Evolutionary conservation across 2,329 filamentous ascomycete genomes (phyloP), one percentile per base, ranked within the genome.

Genomic region (Alternaria sp.): DNA sequence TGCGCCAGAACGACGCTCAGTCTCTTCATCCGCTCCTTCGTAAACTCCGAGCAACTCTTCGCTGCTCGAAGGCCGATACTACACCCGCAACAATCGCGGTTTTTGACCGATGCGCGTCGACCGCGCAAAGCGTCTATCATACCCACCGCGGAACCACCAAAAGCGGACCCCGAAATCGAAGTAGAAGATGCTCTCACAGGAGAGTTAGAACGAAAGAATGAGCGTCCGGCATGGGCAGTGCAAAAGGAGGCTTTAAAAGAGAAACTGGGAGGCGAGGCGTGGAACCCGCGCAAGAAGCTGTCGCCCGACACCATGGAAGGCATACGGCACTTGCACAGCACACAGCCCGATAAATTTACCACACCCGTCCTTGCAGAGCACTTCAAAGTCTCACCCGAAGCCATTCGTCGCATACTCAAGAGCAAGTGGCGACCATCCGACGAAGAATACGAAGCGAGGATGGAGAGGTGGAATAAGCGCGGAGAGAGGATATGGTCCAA

Each of bases 271-370:
- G 86, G 89, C 7, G 88, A 80, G 39, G 81, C 89, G 9, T 99
- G 94, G 94, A 85, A 85, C 28, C 94, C 95, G 30, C 86, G 87
- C 49, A 97, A 96, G 79, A 89, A 89, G 59, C 85, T 99, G 9
- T 98, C 95, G 0, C 95, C 95, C 0, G 94, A 98, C 78, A 93
- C 94, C 1, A 83, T 97, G 32, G 89, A 91, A n/a, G 94, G 93
- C 42, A 96, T 99, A 68, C 89, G 93, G 42, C 89, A 91, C 20
- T 83, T 99, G 34, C 88, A 97, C 77, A 82, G 85, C 26, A 89
- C 93, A 68, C 90, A 93, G 64, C 93, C 94, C 0, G 85, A 90
- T 3, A 84, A 86, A 58, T 97, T 93, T 81, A 91, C 90, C 4
- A 96, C 91, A 0, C 79, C 85, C 16, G 85, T 88, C 34, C 87